These are phyloP conservation scores for Aureobasidium vineae DNA, from an alignment of 2,329 filamentous ascomycete genomes.

Conservation along the genomic window DNA sequence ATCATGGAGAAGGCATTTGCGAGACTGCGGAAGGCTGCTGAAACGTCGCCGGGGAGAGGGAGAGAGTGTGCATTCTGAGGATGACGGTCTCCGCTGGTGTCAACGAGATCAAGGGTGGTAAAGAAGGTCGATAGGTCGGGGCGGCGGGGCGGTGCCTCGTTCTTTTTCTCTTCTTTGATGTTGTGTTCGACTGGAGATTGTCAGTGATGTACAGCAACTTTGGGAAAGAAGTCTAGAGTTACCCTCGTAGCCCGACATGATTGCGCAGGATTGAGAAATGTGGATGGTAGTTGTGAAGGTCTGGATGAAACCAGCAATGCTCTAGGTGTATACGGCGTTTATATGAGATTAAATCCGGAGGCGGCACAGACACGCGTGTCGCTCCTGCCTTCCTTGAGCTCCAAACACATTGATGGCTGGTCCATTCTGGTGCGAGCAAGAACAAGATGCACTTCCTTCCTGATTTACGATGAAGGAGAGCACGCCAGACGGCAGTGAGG, in stretches of 20 bases:
- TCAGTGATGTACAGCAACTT: background rate
- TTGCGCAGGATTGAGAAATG: conserved; percentile 2
- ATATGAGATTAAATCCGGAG: conserved; percentile 7
- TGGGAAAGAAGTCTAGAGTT: background rate
- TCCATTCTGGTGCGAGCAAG: background rate
- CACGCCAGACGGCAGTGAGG: background rate
- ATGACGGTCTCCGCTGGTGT: conserved; percentile 52
- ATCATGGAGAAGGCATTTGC: conserved; percentile 62
- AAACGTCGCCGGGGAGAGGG: conserved; percentile 60
- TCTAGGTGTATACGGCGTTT: conserved; percentile 15
- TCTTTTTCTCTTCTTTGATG: conserved; percentile 43
- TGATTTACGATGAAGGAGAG: conserved; percentile 1
- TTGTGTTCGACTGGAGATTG: conserved; percentile 49
- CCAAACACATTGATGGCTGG: conserved; percentile 9
- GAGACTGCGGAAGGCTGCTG: conserved; percentile 58
- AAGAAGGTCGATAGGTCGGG: conserved; percentile 67
- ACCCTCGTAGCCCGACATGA: conserved; percentile 52
- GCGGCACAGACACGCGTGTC: conserved; percentile 16
- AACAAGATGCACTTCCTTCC: background rate
- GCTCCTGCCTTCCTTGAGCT: background rate
- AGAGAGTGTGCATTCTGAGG: conserved; percentile 57
- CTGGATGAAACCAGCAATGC: background rate
- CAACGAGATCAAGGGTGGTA: conserved; percentile 58
- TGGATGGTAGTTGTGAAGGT: background rate
- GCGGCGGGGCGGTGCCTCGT: conserved; percentile 47